A percentile compares a stretch with the other conserved stretches of the same genome.
Evolutionary conservation across 1,284 basidiomycete genomes (phyloP).

Genomic region (Puccinia triticina): DNA sequence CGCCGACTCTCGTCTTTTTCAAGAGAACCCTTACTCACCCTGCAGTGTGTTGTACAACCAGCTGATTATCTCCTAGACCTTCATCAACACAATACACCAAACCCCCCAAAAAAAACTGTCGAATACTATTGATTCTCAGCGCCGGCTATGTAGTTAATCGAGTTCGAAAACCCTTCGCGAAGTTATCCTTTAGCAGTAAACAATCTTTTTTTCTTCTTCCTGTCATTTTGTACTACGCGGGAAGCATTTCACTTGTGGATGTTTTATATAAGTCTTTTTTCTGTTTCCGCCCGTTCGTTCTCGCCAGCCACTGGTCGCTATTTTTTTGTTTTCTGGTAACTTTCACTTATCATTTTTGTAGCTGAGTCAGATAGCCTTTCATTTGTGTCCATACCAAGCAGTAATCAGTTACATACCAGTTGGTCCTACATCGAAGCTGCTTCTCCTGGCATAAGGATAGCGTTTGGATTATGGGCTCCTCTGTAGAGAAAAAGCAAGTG

Average conservation of each 20-base stretch:
- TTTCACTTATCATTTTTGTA: constrained; percentile 1
- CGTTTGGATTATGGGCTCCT: not conserved
- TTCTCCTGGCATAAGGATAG: not conserved
- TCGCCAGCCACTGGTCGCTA: not conserved
- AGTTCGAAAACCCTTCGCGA: not conserved
- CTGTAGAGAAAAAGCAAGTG: too few relatives aligned
- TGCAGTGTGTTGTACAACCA: constrained; percentile 1
- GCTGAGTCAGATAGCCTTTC: not conserved
- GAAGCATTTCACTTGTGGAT: not conserved
- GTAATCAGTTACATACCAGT: not conserved
- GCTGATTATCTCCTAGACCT: not conserved
- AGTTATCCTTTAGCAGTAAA: not conserved
- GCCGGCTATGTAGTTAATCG: not conserved
- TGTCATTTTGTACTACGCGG: not conserved
- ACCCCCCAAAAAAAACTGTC: not conserved
- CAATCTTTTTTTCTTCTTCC: not conserved
- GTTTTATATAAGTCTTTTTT: not conserved
- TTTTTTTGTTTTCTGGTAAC: not conserved
- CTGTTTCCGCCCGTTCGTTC: not conserved
- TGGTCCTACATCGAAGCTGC: not conserved
- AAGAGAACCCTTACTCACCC: not conserved
- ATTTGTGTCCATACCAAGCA: constrained; percentile 6
- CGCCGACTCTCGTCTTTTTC: not conserved
- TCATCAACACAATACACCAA: not conserved
- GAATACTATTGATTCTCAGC: not conserved